Percentiles rank a stretch among this genome's conserved stretches.
These are phyloP conservation scores for Chimonanthus salicifolius DNA, from an alignment of 164 flowering plant species.

Conservation along the genomic window DNA sequence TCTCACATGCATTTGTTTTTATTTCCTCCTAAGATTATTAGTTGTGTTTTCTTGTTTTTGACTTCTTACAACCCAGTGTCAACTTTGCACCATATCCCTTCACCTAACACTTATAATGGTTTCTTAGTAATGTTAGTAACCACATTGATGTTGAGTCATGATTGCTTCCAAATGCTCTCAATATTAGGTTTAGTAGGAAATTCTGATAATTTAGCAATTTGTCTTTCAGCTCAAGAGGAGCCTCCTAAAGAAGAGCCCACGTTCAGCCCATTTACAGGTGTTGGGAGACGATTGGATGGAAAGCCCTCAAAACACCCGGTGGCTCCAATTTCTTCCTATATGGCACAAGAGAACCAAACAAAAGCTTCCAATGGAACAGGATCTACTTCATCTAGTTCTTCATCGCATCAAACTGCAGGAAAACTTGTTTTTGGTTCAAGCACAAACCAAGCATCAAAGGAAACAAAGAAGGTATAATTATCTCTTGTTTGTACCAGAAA, in stretches of 20 bases:
- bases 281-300: slow-evolving; percentile 2
- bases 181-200: background rate
- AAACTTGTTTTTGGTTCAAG: slow-evolving; percentile 5
- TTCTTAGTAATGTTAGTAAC: no score
- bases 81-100: no score
- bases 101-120: no score
- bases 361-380: background rate
- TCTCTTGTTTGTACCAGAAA: background rate
- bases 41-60: no score
- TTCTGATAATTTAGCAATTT: background rate
- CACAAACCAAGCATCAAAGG: background rate
- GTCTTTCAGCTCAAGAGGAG: slow-evolving; percentile 6
- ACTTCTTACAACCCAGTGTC: no score
- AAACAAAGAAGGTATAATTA: background rate
- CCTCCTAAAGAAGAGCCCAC: background rate
- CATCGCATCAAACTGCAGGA: background rate
- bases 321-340: background rate
- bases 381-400: background rate
- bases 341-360: background rate
- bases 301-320: slow-evolving; percentile 1
- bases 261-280: slow-evolving; percentile 3
- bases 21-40: no score
- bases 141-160: no score
- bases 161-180: background rate
- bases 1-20: no score